Conservation (phyloP, 1,139 yeast genomes). For the Kurtzmaniella quercitrusa region DNA sequence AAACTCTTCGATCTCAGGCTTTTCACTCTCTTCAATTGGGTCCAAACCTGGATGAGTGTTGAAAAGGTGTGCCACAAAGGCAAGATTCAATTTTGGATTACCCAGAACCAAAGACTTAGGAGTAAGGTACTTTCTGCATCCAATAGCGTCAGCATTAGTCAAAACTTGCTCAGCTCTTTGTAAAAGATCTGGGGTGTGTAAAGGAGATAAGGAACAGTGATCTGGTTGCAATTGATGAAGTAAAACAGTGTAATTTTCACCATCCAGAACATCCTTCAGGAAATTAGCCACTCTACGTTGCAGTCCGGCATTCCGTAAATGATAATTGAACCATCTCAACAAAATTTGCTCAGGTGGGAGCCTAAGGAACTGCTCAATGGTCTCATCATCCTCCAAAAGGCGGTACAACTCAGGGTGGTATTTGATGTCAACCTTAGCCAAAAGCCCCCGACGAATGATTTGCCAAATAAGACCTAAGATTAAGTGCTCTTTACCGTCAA, state of each 20-base stretch:
- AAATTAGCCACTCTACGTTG: slow-evolving; percentile 81
- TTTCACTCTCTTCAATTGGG: slow-evolving; percentile 89
- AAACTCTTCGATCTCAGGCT: slow-evolving; percentile 85
- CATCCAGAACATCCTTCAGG: slow-evolving; percentile 85
- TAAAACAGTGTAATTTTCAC: slow-evolving; percentile 89
- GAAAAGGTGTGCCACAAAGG: slow-evolving; percentile 94
- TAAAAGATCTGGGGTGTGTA: slow-evolving; percentile 67
- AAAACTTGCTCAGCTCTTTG: slow-evolving; percentile 85
- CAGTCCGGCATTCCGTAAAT: slow-evolving; percentile 91
- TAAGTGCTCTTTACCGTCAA: slow-evolving; percentile 95
- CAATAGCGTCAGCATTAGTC: slow-evolving; percentile 82
- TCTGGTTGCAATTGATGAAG: slow-evolving; percentile 87
- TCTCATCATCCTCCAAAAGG: slow-evolving; percentile 91
- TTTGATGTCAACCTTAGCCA: slow-evolving; percentile 92
- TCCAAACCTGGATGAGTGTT: slow-evolving; percentile 96
- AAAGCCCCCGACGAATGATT: slow-evolving; percentile 90
- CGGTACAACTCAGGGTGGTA: slow-evolving; percentile 96
- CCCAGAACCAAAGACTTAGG: slow-evolving; percentile 93
- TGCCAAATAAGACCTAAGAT: slow-evolving; percentile 97
- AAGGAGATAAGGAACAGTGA: slow-evolving; percentile 74
- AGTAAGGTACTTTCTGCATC: slow-evolving; percentile 90
- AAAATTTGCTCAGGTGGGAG: slow-evolving; percentile 97
- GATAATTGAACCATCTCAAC: slow-evolving; percentile 96
- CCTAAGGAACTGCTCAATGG: slow-evolving; percentile 91
- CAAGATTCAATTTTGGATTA: slow-evolving; percentile 91